A percentile compares a stretch with the other conserved stretches of the same genome.
These are phyloP conservation scores for Postia placenta DNA, from an alignment of 768 basidiomycete genomes.

Conservation along the genomic window DNA sequence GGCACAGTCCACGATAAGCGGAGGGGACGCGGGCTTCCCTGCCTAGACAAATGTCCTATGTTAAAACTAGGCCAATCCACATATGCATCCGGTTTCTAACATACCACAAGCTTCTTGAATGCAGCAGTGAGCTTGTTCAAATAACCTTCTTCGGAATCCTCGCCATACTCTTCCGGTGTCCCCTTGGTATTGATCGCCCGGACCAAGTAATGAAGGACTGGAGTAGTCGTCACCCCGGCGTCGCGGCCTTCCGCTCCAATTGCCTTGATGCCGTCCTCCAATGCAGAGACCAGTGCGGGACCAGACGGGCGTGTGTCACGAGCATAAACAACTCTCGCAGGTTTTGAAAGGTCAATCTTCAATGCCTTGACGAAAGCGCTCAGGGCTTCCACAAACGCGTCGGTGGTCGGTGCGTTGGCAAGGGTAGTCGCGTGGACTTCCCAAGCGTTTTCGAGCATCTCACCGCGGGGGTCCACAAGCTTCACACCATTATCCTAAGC, in stretches of 20 bases:
- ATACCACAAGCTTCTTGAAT: conserved; percentile 82
- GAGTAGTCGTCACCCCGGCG: conserved; percentile 87
- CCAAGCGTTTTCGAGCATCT: conserved; percentile 96
- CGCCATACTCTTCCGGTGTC: conserved; percentile 72
- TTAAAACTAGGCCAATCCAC: too few relatives aligned
- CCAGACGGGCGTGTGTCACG: conserved; percentile 93
- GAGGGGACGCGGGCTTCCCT: conserved; percentile 48
- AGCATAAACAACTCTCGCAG: conserved; percentile 83
- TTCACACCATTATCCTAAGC: conserved; percentile 96
- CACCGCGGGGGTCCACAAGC: conserved; percentile 92
- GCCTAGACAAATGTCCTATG: conserved; percentile 39
- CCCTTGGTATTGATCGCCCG: conserved; percentile 83
- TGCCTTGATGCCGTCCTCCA: conserved; percentile 78
- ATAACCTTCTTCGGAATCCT: conserved; percentile 79
- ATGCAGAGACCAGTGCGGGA: conserved; percentile 61
- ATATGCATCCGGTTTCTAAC: too few relatives aligned
- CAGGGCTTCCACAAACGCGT: conserved; percentile 65
- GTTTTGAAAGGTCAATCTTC: conserved; percentile 75
- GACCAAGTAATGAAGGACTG: conserved; percentile 93
- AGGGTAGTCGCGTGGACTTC: conserved; percentile 81
- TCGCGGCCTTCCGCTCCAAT: conserved; percentile 64
- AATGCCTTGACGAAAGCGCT: conserved; percentile 51
- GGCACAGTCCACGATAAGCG: conserved; percentile 91
- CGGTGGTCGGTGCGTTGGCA: conserved; percentile 75
- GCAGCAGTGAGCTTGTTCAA: conserved; percentile 73